Evolutionary conservation across 164 flowering plant genomes (phyloP), one percentile per base, ranked within the genome.

Genomic region (Platanus orientalis): DNA sequence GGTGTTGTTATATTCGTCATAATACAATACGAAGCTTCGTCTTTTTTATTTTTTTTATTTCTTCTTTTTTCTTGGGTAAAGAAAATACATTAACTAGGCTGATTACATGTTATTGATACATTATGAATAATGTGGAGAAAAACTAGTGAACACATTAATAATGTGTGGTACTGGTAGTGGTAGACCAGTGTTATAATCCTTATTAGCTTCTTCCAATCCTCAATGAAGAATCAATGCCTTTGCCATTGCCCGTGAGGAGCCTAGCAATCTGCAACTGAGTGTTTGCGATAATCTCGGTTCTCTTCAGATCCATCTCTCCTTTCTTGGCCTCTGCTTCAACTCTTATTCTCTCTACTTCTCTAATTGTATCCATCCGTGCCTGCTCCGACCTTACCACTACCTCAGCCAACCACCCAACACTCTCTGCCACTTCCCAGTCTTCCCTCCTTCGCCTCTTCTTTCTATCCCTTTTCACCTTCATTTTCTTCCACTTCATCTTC

Each of bases 181-280:
- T n/a, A n/a, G n/a, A n/a, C n/a, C n/a, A n/a, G n/a, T n/a, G n/a
- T n/a, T n/a, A n/a, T n/a, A n/a, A n/a, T 32, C 36, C 4, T 57
- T 61, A 17, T 84, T 73, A 84, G 57, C 58, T 82, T 75, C 91
- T 77, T 73, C 89, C 90, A 59, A 84, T 84, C 58, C 81, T 83
- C 49, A 79, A 56, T 0, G 91, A 82, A 44, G 94, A 69, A 69
- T 84, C 88, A 55, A 79, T 72, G n/a, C 70, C 76, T 68, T 78
- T 79, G 25, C 64, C 63, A 49, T 68, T 64, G 7, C 67, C 63
- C 54, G 85, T 85, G 34, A 90, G 80, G 49, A 90, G 63, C 82
- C 71, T 81, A 23, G 97, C 97, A 54, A 93, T 90, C 81, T 93
- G 85, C 67, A 93, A 65, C 60, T 90, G 94, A 7, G 96, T 90